Evolutionary conservation across 106 monocot genomes (phyloP).

Genomic region (Dendrobium huoshanense): DNA sequence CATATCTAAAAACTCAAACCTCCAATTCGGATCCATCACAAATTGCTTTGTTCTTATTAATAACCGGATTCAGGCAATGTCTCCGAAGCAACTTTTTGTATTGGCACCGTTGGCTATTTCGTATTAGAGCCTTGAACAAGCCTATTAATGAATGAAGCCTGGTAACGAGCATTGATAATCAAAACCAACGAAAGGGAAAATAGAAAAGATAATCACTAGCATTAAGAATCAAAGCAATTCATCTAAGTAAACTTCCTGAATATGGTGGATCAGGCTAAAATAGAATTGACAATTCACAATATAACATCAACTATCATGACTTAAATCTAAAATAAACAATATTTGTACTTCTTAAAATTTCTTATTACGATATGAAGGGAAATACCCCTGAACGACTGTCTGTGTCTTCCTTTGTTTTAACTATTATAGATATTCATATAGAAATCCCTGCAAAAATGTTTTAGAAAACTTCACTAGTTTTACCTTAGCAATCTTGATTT

Average conservation of each 20-base stretch:
- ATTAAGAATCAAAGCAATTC: neutral
- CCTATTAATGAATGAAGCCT: constrained; percentile 7
- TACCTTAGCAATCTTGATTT: neutral
- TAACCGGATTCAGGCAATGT: constrained; percentile 7
- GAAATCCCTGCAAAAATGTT: neutral
- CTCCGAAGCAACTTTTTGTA: constrained; percentile 7
- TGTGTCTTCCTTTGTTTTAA: neutral
- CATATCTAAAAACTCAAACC: constrained; percentile 3
- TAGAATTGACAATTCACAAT: neutral
- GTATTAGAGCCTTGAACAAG: constrained; percentile 6
- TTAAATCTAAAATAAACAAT: neutral
- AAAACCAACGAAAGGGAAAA: neutral
- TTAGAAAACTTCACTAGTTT: neutral
- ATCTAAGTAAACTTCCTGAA: neutral
- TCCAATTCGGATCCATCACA: neutral
- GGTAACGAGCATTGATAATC: neutral
- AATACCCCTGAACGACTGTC: neutral
- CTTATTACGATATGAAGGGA: neutral
- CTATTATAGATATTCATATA: neutral
- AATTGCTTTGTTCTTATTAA: neutral
- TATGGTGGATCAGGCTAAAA: neutral
- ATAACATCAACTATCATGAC: neutral
- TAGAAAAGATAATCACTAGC: neutral
- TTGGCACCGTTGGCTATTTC: constrained; percentile 6
- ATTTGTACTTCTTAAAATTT: neutral